Conservation (phyloP, 352 stramenopile genomes). For the Ochromonadaceae sp. region DNA sequence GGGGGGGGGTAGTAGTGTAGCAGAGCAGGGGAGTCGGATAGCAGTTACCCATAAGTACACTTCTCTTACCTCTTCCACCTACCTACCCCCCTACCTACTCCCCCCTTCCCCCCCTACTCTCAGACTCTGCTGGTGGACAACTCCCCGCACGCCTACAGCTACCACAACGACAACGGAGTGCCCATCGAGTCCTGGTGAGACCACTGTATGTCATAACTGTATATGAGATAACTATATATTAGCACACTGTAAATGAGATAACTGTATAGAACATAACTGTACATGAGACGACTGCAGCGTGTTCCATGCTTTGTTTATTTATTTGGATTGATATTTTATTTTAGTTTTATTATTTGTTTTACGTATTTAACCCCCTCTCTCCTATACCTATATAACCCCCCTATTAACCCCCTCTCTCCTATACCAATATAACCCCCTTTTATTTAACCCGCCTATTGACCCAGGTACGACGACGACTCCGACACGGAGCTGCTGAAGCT, state of each 20-base stretch:
- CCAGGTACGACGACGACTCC: slow-evolving; percentile 87
- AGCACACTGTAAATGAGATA: too few relatives aligned
- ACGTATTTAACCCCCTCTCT: background rate
- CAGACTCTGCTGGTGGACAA: slow-evolving; percentile 88
- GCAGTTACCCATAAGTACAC: too few relatives aligned
- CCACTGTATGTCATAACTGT: background rate
- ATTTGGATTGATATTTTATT: background rate
- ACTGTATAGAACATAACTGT: too few relatives aligned
- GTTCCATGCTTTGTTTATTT: background rate
- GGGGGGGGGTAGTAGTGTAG: too few relatives aligned
- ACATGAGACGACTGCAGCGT: background rate
- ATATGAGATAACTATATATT: too few relatives aligned
- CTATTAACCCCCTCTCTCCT: background rate
- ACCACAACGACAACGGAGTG: slow-evolving; percentile 91
- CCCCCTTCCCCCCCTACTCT: background rate
- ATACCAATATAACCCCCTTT: slow-evolving; percentile 94
- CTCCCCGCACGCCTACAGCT: slow-evolving; percentile 90
- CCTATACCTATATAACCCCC: background rate
- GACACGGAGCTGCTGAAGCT: slow-evolving; percentile 92
- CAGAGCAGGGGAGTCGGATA: too few relatives aligned
- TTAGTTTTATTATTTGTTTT: background rate
- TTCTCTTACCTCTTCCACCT: too few relatives aligned
- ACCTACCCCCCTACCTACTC: background rate
- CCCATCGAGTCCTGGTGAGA: slow-evolving; percentile 81
- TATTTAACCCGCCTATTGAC: too few relatives aligned